These are phyloP conservation scores for Plasmopara viticola DNA, from an alignment of 352 stramenopile genomes.

Conservation along the genomic window DNA sequence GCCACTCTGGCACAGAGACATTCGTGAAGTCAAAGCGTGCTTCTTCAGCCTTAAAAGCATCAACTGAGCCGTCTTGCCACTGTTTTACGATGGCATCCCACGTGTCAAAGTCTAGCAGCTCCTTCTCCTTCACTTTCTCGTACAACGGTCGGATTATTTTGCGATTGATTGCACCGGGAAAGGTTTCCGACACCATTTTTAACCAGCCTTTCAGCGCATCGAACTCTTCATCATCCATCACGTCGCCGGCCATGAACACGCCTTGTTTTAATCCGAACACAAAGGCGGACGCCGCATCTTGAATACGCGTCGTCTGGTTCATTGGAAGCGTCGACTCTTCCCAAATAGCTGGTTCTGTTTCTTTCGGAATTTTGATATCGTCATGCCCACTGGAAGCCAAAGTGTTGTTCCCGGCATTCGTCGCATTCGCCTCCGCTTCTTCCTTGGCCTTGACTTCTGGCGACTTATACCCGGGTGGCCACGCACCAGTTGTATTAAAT, in stretches of 20 bases:
- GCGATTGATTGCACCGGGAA: slow-evolving; percentile 67
- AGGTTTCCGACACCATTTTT: slow-evolving; percentile 62
- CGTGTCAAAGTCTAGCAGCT: slow-evolving; percentile 65
- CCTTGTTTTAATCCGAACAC: slow-evolving; percentile 75
- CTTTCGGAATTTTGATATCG: slow-evolving; percentile 5
- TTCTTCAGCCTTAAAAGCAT: slow-evolving; percentile 52
- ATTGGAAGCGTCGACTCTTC: slow-evolving; percentile 70
- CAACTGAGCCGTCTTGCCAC: slow-evolving; percentile 51
- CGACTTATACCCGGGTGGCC: slow-evolving; percentile 32
- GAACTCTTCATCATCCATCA: slow-evolving; percentile 70
- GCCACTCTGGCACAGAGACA: slow-evolving; percentile 54
- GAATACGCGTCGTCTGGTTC: slow-evolving; percentile 68
- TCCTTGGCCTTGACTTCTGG: slow-evolving; percentile 9
- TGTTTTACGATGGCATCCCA: slow-evolving; percentile 54
- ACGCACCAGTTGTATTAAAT: slow-evolving; percentile 64
- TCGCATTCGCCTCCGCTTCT: slow-evolving; percentile 13
- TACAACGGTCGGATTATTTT: slow-evolving; percentile 52
- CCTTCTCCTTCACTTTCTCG: slow-evolving; percentile 38
- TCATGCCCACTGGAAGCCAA: slow-evolving; percentile 14
- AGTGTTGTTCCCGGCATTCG: slow-evolving; percentile 7
- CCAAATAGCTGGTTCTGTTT: slow-evolving; percentile 38
- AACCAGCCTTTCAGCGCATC: slow-evolving; percentile 75
- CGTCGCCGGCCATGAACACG: slow-evolving; percentile 66
- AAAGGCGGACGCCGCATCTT: slow-evolving; percentile 72
- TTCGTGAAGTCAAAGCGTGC: slow-evolving; percentile 43